Base-by-base conservation (phyloP, 2,329 filamentous ascomycete species). In the Fusarium clavum region DNA sequence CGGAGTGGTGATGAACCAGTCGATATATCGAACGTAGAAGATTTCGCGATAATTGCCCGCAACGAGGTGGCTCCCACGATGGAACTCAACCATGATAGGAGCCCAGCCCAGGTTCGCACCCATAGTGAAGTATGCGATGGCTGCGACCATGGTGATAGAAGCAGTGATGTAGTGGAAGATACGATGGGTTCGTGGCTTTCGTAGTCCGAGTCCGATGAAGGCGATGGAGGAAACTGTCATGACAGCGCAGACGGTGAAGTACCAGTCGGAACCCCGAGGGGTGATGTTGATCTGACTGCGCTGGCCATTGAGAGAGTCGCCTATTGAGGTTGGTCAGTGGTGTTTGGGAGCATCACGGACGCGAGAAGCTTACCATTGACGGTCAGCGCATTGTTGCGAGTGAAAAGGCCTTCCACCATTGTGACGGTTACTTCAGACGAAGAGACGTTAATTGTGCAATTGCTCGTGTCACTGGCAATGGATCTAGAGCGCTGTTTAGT, bases 201-300 rank as follows among this genome's bases (percentile, higher is more conserved):
- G 83, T 59, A 85, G 80, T 4, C 84, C 83, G 16, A 87, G 78
- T 5, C 77, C 86, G 30, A 89, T 78, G 74, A 91, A 87, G 52
- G 72, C 70, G 20, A 91, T 76, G 2, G 86, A 88, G 0, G 85
- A 77, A 5, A 84, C 63, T 4, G 81, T 84, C 88, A 91, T 91
- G 48, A 89, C 77, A 3, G 88, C 85, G 66, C 83, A 87, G 18
- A 91, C 85, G 10, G 89, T 81, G 79, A 86, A 92, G 74, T 90
- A 90, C 81, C 86, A 90, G 76, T 90, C 83, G 2, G 87, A 90
- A 16, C 88, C 90, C 73, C 79, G 86, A 20, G 77, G 80, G 13
- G 88, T 90, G 72, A 91, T 89, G 67, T 81, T 81, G 43, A 91
- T 85, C 73, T 90, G 82, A 18, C 84, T 69, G 1, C 13, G 38